Percentiles rank a stretch among this genome's conserved stretches.
These are phyloP conservation scores for Diaporthe sp. DNA, from an alignment of 2,329 filamentous ascomycete genomes.

Conservation along the genomic window DNA sequence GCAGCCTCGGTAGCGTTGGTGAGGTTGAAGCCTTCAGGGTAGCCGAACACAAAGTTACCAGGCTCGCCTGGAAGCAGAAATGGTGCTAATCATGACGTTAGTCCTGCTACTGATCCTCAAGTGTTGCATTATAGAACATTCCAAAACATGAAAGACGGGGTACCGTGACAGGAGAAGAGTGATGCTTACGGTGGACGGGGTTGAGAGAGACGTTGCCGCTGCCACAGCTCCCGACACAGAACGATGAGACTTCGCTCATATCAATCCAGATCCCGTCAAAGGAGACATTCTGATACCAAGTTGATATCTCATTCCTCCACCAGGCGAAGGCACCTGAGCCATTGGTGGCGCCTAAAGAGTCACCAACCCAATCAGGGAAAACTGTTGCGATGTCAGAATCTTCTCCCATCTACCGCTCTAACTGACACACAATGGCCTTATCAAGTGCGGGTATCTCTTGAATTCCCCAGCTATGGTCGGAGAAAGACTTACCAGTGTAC, in stretches of 20 bases:
- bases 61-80: conserved; percentile 74
- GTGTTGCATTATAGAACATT: no score
- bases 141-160: no score
- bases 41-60: conserved; percentile 67
- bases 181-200: conserved; percentile 76
- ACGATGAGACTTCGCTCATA: conserved; percentile 69
- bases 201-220: conserved; percentile 72
- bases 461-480: background rate
- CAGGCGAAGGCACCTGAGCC: conserved; percentile 72
- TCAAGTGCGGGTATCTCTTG: background rate
- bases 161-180: no score
- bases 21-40: conserved; percentile 76
- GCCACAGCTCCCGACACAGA: conserved; percentile 79
- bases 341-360: conserved; percentile 59
- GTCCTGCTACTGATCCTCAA: no score
- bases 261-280: conserved; percentile 68
- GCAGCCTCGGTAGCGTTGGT: conserved; percentile 76
- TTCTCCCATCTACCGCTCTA: background rate
- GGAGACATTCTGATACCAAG: conserved; percentile 63
- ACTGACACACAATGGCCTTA: no score
- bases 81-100: no score
- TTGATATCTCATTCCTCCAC: conserved; percentile 72
- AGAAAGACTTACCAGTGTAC: conserved; percentile 54
- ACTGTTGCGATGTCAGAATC: conserved; percentile 46
- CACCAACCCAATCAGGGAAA: conserved; percentile 77